phyloP scores from a whole-genome alignment of 441 rosid genomes.

The Aleurites moluccanus region DNA sequence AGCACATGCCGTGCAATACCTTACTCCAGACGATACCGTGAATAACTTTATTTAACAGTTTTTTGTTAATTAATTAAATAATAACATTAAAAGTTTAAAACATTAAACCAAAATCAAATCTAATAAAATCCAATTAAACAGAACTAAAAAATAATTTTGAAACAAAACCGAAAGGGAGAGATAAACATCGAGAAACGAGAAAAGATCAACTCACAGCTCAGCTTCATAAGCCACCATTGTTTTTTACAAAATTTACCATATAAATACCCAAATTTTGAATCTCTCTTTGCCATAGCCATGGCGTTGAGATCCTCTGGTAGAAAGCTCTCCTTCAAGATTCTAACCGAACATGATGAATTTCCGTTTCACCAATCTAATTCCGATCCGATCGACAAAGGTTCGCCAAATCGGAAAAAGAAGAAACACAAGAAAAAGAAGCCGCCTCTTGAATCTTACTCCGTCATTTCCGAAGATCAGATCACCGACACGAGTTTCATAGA shows the following conservation, averaged over 20 bases:
- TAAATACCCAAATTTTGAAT: neutral
- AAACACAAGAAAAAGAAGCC: conserved; percentile 46
- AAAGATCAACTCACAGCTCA: neutral
- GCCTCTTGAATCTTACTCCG: conserved; percentile 23
- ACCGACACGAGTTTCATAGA: conserved; percentile 7
- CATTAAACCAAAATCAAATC: neutral
- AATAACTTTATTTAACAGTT: too few species aligned
- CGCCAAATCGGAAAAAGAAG: conserved; percentile 41
- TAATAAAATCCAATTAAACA: too few species aligned
- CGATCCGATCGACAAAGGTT: conserved; percentile 34
- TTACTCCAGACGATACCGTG: too few species aligned
- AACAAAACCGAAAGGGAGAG: neutral
- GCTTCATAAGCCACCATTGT: neutral
- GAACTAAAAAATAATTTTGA: neutral
- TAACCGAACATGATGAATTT: conserved; percentile 32
- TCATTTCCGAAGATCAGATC: conserved; percentile 44
- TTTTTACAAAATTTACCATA: neutral
- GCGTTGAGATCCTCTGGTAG: conserved; percentile 43
- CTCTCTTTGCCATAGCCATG: conserved; percentile 36
- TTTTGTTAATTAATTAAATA: too few species aligned
- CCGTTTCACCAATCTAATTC: conserved; percentile 38
- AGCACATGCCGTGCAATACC: too few species aligned
- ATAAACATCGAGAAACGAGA: neutral
- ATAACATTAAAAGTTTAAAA: too few species aligned
- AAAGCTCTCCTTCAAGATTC: conserved; percentile 67